Evolutionary conservation across 129 eudicot genomes (phyloP), one percentile per base, ranked within the genome.

Genomic region (Helichrysum umbraculigerum): DNA sequence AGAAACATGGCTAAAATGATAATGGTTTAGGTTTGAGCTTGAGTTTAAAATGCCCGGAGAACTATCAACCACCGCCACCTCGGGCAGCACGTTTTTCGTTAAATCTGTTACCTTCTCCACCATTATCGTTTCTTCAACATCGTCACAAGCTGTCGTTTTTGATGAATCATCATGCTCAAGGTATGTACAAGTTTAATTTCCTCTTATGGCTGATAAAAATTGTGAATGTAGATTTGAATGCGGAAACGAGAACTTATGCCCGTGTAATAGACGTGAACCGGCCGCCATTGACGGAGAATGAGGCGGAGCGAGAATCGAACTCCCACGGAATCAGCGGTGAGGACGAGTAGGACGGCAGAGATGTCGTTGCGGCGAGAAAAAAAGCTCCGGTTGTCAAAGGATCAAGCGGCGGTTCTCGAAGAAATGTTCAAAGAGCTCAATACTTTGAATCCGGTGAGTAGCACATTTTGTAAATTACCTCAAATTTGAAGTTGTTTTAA

Each of bases 361-460:
- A 86, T 11, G 93, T 85, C 4, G 35, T 79, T 32, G 86, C 93
- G 58, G 90, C 73, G 50, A 79, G 91, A n/a, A 78, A 92, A 92
- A 83, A 92, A 92, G 73, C 93, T 92, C 21, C 78, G 96, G 73
- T 78, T 89, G 57, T 82, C 93, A 0, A 92, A 88, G 79, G 93
- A 89, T 61, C 96, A 89, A 78, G 88, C 96, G 62, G 89, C 89
- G 54, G 91, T 92, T 72, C 93, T 92, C 6, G 98, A 89, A 76
- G 90, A 88, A 68, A 86, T 94, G 2, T 92, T 92, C 89, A 86
- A 86, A 72, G 93, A 86, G 76, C 93, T 89, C 73, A 83, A 83
- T 75, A 89, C 98, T 42, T 83, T 92, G 66, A 90, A 86, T 78
- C 92, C 96, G 81, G 98, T 92, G 70, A 84, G 97, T 87, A 89